Evolutionary conservation across 2,329 filamentous ascomycete species (phyloP), one percentile per base, ranked within the genome.

Genomic region (Nemania sp.): DNA sequence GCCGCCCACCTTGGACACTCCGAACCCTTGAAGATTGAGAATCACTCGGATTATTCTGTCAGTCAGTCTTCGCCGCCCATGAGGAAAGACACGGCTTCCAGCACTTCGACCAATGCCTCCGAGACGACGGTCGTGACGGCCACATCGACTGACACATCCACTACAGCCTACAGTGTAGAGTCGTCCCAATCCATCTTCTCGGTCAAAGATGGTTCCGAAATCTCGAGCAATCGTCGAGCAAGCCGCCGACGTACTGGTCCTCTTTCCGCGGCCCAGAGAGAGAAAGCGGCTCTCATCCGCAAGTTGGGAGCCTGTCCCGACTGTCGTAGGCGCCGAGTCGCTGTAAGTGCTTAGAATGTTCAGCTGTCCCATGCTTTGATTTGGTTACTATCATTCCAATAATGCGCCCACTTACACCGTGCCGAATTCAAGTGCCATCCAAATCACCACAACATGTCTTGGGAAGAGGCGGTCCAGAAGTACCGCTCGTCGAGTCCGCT

Each of bases 221-320:
- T 79, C 66, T 75, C 75, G 71, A 76, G 77, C 65, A 75, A 73
- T 66, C 78, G 79, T 62, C 78, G 80, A 63, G 73, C 80, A 58
- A 83, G 78, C 66, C 78, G 81, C 64, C 77, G 81, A 68, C 78
- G 81, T 51, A 84, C 81, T 57, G 81, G 81, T 36, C 81, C 81
- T 57, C 72, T 84, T 58, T 82, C 80, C 26, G 76, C 80, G 49
- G 74, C 80, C 57, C 82, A 83, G 63, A 76, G 81, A 66, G 80
- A 83, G 61, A 80, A 80, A 66, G 81, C 81, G 41, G 81, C 81
- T 40, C 67, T 84, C 52, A 84, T 84, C 57, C 72, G 81, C 62
- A 84, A 83, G 67, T 71, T 84, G 48, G 81, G 81, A 52, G 81
- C 81, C 42, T 84, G 81, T 63, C 63, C 67, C 28, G 80, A 83